Conservation (phyloP, 2,329 filamentous ascomycete species). For the Pseudocercospora cruenta region DNA sequence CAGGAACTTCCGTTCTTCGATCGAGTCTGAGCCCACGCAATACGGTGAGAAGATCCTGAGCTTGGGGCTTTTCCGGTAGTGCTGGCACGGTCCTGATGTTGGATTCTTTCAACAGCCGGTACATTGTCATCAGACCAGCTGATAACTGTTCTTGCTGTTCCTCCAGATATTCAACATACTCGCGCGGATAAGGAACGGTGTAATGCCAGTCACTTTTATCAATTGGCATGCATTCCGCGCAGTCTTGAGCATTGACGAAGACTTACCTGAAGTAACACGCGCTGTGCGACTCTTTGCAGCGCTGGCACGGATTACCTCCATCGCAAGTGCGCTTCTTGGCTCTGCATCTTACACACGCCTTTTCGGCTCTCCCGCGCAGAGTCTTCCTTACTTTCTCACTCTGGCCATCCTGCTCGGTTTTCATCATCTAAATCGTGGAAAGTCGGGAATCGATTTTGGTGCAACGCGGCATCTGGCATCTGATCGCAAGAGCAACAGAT, state of each 20-base stretch:
- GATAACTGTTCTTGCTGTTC: constrained; percentile 29
- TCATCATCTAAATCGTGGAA: constrained; percentile 17
- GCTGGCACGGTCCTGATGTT: constrained; percentile 25
- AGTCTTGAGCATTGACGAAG: not conserved
- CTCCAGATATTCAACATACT: constrained; percentile 30
- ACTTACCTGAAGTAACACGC: constrained; percentile 31
- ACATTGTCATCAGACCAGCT: constrained; percentile 24
- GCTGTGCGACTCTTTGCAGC: constrained; percentile 28
- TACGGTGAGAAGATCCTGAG: constrained; percentile 24
- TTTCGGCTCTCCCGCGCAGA: constrained; percentile 23
- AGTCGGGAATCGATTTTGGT: not conserved
- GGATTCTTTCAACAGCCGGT: constrained; percentile 27
- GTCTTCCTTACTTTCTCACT: constrained; percentile 29
- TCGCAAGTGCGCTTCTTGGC: constrained; percentile 30
- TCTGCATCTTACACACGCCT: constrained; percentile 30
- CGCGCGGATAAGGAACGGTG: constrained; percentile 28
- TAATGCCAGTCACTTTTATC: constrained; percentile 27
- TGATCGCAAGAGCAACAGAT: not conserved
- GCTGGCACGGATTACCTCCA: constrained; percentile 26
- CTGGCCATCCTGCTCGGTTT: constrained; percentile 21
- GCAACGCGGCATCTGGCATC: not conserved
- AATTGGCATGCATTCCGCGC: not conserved
- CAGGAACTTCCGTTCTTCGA: not conserved
- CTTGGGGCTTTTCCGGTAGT: constrained; percentile 25
- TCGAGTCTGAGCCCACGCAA: constrained; percentile 21